phyloP scores from a whole-genome alignment of 2,329 filamentous ascomycete species.

The Penicillium sclerotiorum region DNA sequence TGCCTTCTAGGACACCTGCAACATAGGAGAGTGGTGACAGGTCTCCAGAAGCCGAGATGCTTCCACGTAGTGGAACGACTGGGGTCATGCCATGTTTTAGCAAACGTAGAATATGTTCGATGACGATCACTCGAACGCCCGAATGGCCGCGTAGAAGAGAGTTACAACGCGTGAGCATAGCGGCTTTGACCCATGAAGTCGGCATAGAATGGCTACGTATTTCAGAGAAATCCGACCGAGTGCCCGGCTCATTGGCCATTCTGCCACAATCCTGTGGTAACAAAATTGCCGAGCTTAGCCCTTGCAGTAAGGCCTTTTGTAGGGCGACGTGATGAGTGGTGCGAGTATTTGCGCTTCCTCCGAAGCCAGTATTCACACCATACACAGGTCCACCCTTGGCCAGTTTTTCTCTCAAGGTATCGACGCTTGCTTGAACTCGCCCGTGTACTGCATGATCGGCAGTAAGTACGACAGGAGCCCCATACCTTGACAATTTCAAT shows the following conservation, averaged over 20 bases:
- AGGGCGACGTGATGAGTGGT: constrained; percentile 53
- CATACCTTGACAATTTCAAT: no score
- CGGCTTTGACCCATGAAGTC: constrained; percentile 53
- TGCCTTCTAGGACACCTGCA: constrained; percentile 37
- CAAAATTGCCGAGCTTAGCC: constrained; percentile 54
- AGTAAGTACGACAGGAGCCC: no score
- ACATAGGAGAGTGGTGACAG: constrained; percentile 41
- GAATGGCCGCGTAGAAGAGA: constrained; percentile 59
- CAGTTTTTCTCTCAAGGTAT: no score
- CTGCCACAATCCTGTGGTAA: no score
- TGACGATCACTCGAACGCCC: constrained; percentile 42
- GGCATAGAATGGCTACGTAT: constrained; percentile 52
- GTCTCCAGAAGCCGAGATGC: constrained; percentile 44
- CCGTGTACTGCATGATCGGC: no score
- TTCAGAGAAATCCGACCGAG: constrained; percentile 7
- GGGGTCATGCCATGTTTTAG: constrained; percentile 10
- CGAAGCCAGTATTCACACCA: constrained; percentile 68
- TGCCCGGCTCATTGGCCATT: constrained; percentile 16
- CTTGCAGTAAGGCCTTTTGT: constrained; percentile 45
- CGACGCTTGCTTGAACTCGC: no score
- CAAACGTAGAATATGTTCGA: constrained; percentile 20
- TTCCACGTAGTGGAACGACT: neutral
- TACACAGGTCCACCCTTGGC: no score
- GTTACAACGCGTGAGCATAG: constrained; percentile 60
- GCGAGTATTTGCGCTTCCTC: constrained; percentile 65